Percentiles rank a stretch among this genome's conserved stretches.
phyloP scores from a whole-genome alignment of 2,329 filamentous ascomycete species.

The Paraphoma chrysanthemicola region DNA sequence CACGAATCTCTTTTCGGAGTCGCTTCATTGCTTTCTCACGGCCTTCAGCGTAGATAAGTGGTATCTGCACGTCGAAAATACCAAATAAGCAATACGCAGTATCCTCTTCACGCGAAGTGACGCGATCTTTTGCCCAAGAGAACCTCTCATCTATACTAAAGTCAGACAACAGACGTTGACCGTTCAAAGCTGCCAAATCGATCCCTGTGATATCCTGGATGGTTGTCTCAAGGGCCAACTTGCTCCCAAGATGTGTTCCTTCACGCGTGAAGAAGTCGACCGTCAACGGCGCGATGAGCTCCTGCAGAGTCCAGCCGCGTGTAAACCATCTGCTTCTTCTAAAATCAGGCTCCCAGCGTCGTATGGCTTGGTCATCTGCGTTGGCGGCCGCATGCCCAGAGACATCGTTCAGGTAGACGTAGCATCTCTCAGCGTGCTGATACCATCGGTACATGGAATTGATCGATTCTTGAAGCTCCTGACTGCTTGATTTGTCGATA shows the following conservation, averaged over 20 bases:
- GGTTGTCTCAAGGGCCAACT: neutral
- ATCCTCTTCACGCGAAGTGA: slow-evolving; percentile 4
- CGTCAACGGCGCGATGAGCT: neutral
- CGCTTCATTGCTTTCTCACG: neutral
- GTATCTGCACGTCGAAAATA: neutral
- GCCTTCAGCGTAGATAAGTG: slow-evolving; percentile 1
- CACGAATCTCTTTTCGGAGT: neutral
- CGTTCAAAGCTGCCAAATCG: neutral
- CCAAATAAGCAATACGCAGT: slow-evolving; percentile 2
- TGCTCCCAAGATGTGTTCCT: neutral
- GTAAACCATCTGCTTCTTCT: neutral
- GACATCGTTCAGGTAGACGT: no score
- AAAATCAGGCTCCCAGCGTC: neutral
- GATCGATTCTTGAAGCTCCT: neutral
- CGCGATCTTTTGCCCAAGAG: neutral
- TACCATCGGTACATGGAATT: slow-evolving; percentile 1
- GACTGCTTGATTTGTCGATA: neutral
- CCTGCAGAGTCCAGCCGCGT: neutral
- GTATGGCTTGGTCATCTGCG: neutral
- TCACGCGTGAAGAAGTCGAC: slow-evolving; percentile 1
- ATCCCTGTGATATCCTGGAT: neutral
- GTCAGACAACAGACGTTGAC: neutral
- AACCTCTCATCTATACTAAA: neutral
- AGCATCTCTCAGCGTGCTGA: neutral
- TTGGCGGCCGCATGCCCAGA: no score